Evolutionary conservation across 2,329 filamentous ascomycete species (phyloP), one percentile per base, ranked within the genome.

Genomic region (Teratosphaeria gauchensis): DNA sequence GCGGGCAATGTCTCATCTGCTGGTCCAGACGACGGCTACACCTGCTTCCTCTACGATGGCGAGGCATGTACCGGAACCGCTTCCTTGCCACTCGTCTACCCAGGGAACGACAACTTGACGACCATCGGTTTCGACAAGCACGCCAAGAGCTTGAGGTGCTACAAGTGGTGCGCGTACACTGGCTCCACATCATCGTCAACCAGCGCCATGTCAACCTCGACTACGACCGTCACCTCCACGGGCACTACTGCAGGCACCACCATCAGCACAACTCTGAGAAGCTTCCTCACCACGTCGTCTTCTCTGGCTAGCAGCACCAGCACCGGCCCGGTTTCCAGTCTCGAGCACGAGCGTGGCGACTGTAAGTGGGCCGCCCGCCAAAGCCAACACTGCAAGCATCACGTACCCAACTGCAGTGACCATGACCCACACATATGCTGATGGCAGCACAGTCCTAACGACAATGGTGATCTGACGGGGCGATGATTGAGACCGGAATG

Each of bases 71-170:
- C 48, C 11, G 62, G 61, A 19, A 42, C 51, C 21, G 16, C 33
- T 12, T 65, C 62, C 12, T 35, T 32, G 14, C 61, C 61, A 11
- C 56, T 65, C 28, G 56, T 61, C 51, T 53, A 54, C 19, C 63
- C 63, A 11, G 63, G 63, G 35, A 62, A 62, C 54, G 33, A 21
- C 6, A 56, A 65, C 46, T 54, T 65, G 19, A 35, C 32, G n/a
- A 24, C 38, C 4, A 59, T 63, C 53, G 38, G 54, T 21, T 65
- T 65, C 54, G 54, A 61, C 38, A 63, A 61, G n/a, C 35, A 30
- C 14, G 58, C 63, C 16, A 14, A 51, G 38, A 63, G 63, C 56
- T 65, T 56, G 53, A 54, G 35, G 42, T 65, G 63, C 58, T 63
- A 58, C 59, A 58, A 59, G 54, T 55, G 48, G 42, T 59, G 58